Base-by-base conservation (phyloP, 176 grass and related monocot species). In the Raddia guianensis region DNA sequence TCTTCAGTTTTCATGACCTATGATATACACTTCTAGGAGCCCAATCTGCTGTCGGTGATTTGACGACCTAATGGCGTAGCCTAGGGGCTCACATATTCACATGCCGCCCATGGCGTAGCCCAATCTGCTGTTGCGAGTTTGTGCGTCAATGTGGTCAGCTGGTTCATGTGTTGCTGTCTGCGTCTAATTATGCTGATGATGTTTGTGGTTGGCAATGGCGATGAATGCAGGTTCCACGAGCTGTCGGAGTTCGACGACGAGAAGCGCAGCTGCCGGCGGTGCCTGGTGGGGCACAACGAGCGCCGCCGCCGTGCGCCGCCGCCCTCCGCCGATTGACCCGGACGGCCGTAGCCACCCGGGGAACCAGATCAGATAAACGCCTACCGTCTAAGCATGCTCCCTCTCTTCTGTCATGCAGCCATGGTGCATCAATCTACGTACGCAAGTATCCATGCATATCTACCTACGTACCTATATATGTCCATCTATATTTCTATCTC, bases 321-420 rank as follows among this genome's bases (percentile, higher is more conserved):
- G 27, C 27, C 27, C 27, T 0, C 74, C 68, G 61, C 77, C 49
- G 90, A 94, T 27, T 27, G 27, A 27, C 75, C 89, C 86, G 52
- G 91, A 86, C 67, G 84, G 82, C 46, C 76, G n/a, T 73, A 73
- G 71, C 77, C 70, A 73, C 75, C 78, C 66, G 63, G 86, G 88
- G 52, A 88, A 77, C 84, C 97, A 86, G 51, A 96, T 99, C 89
- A 88, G 86, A 95, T 94, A 83, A 89, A 83, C 69, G 68, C 37
- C 37, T 40, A 40, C 37, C 82, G 49, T 11, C 66, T 61, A 81
- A 87, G 80, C 90, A 98, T 86, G 97, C 97, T 99, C 91, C 54
- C 97, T 99, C 97, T 99, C 97, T 99, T 99, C 97, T 99, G 97
- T 99, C 97, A 93, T 85, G 84, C 90, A 60, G 80, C 54, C 70